Conservation (phyloP, 768 basidiomycete species). For the Leccinum rimulosum region DNA sequence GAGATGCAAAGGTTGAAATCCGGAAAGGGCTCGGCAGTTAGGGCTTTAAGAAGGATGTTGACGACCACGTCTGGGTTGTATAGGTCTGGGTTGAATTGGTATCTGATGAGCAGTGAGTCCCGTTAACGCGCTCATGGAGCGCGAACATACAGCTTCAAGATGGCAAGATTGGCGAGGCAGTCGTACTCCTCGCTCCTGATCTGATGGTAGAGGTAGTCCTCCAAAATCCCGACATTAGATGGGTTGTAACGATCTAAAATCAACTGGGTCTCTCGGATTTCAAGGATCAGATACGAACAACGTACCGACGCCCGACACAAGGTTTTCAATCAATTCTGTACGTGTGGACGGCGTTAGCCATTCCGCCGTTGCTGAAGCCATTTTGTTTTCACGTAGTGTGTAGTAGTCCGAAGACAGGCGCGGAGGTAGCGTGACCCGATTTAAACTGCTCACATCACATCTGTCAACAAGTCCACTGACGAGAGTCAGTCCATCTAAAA, state of each 20-base stretch:
- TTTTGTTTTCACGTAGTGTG: conserved; percentile 12
- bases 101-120: conserved; percentile 44
- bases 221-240: conserved; percentile 86
- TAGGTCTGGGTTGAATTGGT: conserved; percentile 94
- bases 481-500: neutral
- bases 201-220: conserved; percentile 96
- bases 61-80: conserved; percentile 92
- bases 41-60: conserved; percentile 91
- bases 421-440: conserved; percentile 3
- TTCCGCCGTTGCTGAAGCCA: conserved; percentile 43
- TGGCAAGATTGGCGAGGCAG: conserved; percentile 91
- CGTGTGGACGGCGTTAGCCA: conserved; percentile 79
- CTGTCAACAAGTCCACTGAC: neutral
- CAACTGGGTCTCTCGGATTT: neutral
- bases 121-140: neutral
- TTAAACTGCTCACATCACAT: conserved; percentile 2
- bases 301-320: conserved; percentile 88
- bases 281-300: conserved; percentile 6
- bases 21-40: conserved; percentile 80
- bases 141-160: conserved; percentile 75
- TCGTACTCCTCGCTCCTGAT: conserved; percentile 91
- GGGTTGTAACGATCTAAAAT: conserved; percentile 92
- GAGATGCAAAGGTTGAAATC: conserved; percentile 96
- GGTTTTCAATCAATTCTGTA: conserved; percentile 84
- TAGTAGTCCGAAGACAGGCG: neutral